Conservation (phyloP, 2,329 filamentous ascomycete genomes). For the Botrytis fabae region DNA sequence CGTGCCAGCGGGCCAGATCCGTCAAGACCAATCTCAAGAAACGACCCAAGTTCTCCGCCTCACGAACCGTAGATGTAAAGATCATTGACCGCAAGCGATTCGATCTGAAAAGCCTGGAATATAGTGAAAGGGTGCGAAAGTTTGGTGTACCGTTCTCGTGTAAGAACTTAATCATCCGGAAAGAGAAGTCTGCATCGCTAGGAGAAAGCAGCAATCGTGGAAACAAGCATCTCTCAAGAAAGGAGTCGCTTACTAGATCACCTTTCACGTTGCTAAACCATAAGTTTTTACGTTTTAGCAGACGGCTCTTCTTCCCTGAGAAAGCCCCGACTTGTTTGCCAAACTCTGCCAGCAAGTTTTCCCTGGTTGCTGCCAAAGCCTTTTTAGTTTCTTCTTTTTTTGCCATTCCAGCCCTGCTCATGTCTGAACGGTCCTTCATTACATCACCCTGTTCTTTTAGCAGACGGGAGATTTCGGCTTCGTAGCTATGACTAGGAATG, state of each 20-base stretch:
- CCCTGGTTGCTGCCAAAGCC: slow-evolving; percentile 65
- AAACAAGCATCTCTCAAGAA: slow-evolving; percentile 91
- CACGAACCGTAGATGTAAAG: slow-evolving; percentile 84
- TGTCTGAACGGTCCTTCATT: slow-evolving; percentile 70
- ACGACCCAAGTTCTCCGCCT: slow-evolving; percentile 89
- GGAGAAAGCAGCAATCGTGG: slow-evolving; percentile 82
- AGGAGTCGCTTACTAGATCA: slow-evolving; percentile 67
- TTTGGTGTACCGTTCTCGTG: slow-evolving; percentile 82
- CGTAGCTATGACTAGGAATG: slow-evolving; percentile 75
- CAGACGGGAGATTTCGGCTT: slow-evolving; percentile 69
- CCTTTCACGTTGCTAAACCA: slow-evolving; percentile 74
- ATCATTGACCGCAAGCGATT: slow-evolving; percentile 80
- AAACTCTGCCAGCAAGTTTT: slow-evolving; percentile 71
- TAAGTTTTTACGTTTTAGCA: slow-evolving; percentile 72
- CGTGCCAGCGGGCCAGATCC: slow-evolving; percentile 83
- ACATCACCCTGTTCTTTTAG: slow-evolving; percentile 67
- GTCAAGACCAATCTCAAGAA: slow-evolving; percentile 82
- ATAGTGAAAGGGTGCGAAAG: slow-evolving; percentile 81
- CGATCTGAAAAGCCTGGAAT: slow-evolving; percentile 80
- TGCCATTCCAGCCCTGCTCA: slow-evolving; percentile 63
- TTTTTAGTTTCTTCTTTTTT: slow-evolving; percentile 71
- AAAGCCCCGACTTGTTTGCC: slow-evolving; percentile 68
- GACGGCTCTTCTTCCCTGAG: slow-evolving; percentile 64
- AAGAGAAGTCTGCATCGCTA: slow-evolving; percentile 85
- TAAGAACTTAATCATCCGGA: slow-evolving; percentile 81